Evolutionary conservation across 192 early-diverging fungal genomes (phyloP).

Genomic region (Bifiguratus adelaidae): DNA sequence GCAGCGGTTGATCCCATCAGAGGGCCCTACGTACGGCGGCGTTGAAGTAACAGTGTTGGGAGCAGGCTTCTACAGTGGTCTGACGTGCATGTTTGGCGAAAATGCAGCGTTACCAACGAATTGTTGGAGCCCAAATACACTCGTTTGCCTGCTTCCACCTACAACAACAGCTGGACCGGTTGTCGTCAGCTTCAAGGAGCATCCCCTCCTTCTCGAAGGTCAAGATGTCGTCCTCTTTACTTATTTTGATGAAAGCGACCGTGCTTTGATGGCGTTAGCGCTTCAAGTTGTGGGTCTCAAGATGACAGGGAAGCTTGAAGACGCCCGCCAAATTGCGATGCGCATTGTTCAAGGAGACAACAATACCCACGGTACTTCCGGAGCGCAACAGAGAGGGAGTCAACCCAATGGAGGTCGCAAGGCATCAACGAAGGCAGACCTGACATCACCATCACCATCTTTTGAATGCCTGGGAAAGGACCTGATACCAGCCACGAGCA

Average conservation of each 20-base stretch:
- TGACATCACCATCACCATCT: not conserved
- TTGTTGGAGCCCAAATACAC: slow-evolving; percentile 56
- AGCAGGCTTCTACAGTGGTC: slow-evolving; percentile 54
- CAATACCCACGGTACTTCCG: not conserved
- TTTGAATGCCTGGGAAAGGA: not conserved
- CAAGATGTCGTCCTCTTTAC: slow-evolving; percentile 30
- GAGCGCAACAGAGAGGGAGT: not conserved
- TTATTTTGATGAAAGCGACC: slow-evolving; percentile 59
- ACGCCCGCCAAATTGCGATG: slow-evolving; percentile 53
- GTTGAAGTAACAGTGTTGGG: slow-evolving; percentile 66
- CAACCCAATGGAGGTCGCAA: not conserved
- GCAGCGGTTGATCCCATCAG: slow-evolving; percentile 56
- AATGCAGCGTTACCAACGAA: slow-evolving; percentile 49
- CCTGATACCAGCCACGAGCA: too few species aligned
- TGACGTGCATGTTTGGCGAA: slow-evolving; percentile 68
- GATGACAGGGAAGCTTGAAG: slow-evolving; percentile 54
- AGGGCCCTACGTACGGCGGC: slow-evolving; percentile 74
- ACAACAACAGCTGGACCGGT: slow-evolving; percentile 53
- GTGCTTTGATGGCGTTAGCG: slow-evolving; percentile 70
- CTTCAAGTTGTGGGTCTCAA: slow-evolving; percentile 69
- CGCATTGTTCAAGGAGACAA: slow-evolving; percentile 31
- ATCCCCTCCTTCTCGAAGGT: slow-evolving; percentile 15
- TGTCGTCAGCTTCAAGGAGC: slow-evolving; percentile 29
- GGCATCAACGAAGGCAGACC: not conserved
- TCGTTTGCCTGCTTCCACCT: slow-evolving; percentile 70